Evolutionary conservation across 352 stramenopile species (phyloP).

Genomic region (Phytophthora hibernalis): DNA sequence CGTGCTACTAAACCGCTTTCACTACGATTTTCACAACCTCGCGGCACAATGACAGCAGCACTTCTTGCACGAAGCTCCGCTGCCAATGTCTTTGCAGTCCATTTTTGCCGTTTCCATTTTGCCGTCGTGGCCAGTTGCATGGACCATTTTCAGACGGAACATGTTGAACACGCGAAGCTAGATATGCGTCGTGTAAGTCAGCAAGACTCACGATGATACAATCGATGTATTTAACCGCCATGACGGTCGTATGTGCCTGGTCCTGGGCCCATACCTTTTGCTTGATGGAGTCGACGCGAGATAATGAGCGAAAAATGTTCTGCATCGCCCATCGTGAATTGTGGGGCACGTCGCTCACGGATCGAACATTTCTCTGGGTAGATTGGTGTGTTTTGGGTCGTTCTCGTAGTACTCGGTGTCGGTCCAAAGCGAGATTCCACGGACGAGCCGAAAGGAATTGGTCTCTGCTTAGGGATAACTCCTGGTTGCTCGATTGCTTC

Average conservation of each 20-base stretch:
- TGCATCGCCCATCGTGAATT: slow-evolving; percentile 33
- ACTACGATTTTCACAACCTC: no score
- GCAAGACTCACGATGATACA: no score
- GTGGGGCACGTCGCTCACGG: slow-evolving; percentile 26
- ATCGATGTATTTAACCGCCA: slow-evolving; percentile 41
- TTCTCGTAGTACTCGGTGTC: neutral
- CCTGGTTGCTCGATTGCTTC: slow-evolving; percentile 9
- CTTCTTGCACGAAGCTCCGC: no score
- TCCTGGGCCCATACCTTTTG: slow-evolving; percentile 33
- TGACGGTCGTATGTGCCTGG: slow-evolving; percentile 50
- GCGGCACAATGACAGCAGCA: no score
- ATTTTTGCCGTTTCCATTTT: neutral
- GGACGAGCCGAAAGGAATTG: slow-evolving; percentile 46
- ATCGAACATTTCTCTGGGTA: slow-evolving; percentile 37
- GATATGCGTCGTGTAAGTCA: no score
- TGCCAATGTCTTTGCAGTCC: neutral
- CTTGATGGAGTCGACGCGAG: slow-evolving; percentile 32
- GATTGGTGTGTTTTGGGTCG: slow-evolving; percentile 12
- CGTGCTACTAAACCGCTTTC: no score
- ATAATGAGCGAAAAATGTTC: slow-evolving; percentile 53
- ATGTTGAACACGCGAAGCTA: neutral
- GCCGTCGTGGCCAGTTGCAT: no score
- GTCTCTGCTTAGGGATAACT: slow-evolving; percentile 5
- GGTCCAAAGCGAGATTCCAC: slow-evolving; percentile 38
- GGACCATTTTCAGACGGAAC: no score